A percentile compares a stretch with the other conserved stretches of the same genome.
Conservation (phyloP, 306 rosid species). For the Dryas alaskensis region DNA sequence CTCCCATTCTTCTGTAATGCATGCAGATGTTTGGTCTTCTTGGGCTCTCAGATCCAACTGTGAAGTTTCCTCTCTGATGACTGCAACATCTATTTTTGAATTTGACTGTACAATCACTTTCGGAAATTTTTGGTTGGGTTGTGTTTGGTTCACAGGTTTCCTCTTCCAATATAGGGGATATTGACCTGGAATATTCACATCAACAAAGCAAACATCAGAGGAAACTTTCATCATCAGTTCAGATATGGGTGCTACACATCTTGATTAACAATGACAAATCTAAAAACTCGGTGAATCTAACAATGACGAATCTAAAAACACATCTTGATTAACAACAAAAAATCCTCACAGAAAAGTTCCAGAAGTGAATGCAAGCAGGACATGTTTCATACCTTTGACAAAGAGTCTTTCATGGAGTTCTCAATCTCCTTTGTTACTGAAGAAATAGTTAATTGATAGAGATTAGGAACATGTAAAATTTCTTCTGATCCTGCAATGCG, state of each 20-base stretch:
- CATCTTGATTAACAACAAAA: too few relatives aligned
- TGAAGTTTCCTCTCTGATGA: background rate
- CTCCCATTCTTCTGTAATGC: too few relatives aligned
- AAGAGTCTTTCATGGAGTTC: too few relatives aligned
- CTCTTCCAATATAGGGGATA: slow-evolving; percentile 37
- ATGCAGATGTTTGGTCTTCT: background rate
- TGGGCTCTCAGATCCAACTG: background rate
- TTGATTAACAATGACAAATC: background rate
- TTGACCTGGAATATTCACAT: background rate
- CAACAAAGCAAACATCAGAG: slow-evolving; percentile 12
- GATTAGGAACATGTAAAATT: too few relatives aligned
- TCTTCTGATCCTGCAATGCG: too few relatives aligned
- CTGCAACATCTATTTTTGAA: background rate
- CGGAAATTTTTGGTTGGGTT: slow-evolving; percentile 21
- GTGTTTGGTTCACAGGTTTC: slow-evolving; percentile 36
- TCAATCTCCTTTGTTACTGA: too few relatives aligned
- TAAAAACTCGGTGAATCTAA: background rate
- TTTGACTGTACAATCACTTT: background rate
- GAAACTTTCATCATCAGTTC: background rate
- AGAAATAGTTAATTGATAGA: too few relatives aligned
- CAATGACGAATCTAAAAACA: too few relatives aligned
- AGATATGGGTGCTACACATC: background rate
- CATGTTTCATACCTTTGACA: too few relatives aligned
- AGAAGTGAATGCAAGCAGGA: too few relatives aligned
- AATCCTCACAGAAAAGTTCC: too few relatives aligned